Evolutionary conservation across 2,329 filamentous ascomycete species (phyloP).

Genomic region (Pseudogymnoascus destructans): DNA sequence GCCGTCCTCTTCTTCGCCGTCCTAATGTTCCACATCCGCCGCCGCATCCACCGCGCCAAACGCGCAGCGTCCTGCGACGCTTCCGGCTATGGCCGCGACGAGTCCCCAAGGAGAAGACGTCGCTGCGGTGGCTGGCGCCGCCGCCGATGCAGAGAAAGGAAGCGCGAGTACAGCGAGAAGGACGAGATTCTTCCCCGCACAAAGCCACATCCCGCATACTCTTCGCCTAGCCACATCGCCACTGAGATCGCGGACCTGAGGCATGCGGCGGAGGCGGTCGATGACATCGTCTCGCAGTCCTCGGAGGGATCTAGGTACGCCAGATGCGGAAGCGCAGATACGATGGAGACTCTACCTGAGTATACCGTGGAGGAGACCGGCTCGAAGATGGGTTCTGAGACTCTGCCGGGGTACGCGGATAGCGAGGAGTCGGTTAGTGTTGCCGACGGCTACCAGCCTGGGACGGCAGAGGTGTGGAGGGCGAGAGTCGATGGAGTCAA

Average conservation of each 20-base stretch:
- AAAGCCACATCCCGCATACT: not conserved
- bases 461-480: constrained; percentile 2
- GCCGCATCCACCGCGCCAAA: not conserved
- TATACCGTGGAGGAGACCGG: not conserved
- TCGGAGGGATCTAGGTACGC: not conserved
- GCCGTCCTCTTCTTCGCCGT: not conserved
- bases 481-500: not conserved
- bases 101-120: not conserved
- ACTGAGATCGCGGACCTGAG: not conserved
- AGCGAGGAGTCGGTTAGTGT: not conserved
- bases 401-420: not conserved
- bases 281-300: not conserved
- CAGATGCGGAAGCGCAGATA: not conserved
- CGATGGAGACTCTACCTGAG: not conserved
- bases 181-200: not conserved
- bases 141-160: not conserved
- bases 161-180: constrained; percentile 1
- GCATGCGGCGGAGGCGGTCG: not conserved
- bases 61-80: not conserved
- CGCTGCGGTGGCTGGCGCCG: constrained; percentile 3
- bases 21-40: not conserved
- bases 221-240: not conserved
- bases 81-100: not conserved
- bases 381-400: not conserved
- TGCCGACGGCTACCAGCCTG: constrained; percentile 4